Conservation (phyloP, 106 monocot genomes). For the Allium sativum region DNA sequence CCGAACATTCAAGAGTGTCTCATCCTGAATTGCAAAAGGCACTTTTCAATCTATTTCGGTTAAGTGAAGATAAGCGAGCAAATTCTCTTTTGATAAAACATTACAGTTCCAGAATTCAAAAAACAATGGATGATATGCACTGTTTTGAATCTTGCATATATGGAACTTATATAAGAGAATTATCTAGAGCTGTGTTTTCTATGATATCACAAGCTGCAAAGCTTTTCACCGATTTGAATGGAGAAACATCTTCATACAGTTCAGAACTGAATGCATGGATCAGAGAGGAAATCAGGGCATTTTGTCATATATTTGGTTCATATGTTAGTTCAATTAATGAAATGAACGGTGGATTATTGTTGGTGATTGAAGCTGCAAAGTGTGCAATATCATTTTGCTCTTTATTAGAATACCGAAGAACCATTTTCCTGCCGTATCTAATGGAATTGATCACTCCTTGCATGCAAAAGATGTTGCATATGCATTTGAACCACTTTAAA, state of each 20-base stretch:
- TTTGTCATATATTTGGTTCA: conserved; percentile 16
- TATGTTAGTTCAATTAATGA: conserved; percentile 21
- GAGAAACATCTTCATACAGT: conserved; percentile 21
- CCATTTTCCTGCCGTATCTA: conserved; percentile 20
- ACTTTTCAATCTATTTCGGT: conserved; percentile 25
- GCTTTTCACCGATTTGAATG: conserved; percentile 20
- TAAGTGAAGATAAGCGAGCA: conserved; percentile 32
- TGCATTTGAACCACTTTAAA: conserved; percentile 18
- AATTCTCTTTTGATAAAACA: conserved; percentile 19
- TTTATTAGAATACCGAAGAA: conserved; percentile 14
- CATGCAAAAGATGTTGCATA: conserved; percentile 27
- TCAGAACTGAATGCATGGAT: conserved; percentile 28
- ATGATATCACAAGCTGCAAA: conserved; percentile 26
- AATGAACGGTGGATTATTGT: conserved; percentile 17
- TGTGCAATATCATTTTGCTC: conserved; percentile 23
- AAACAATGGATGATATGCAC: conserved; percentile 12
- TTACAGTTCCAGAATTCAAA: conserved; percentile 17
- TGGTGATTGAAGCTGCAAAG: conserved; percentile 24
- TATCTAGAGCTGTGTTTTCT: conserved; percentile 27
- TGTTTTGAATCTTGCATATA: conserved; percentile 2
- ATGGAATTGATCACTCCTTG: conserved; percentile 30
- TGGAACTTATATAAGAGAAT: conserved; percentile 20
- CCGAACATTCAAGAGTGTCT: conserved; percentile 26
- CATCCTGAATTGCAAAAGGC: conserved; percentile 24
- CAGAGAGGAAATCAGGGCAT: conserved; percentile 28